Conservation (phyloP, 2,329 filamentous ascomycete species). For the Colletotrichum sp. region DNA sequence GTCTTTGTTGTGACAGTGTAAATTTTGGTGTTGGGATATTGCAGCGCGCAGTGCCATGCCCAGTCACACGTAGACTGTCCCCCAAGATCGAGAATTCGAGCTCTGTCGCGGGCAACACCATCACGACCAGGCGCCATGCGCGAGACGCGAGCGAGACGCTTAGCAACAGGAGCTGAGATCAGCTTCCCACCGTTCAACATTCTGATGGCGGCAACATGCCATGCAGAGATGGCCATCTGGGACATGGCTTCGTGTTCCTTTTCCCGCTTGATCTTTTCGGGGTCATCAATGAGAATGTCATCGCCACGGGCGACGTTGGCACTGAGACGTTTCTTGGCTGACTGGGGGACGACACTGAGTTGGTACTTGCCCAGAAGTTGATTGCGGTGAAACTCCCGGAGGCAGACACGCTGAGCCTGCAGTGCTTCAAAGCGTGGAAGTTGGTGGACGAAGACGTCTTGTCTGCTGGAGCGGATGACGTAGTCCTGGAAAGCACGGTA, state of each 20-base stretch:
- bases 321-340: conserved; percentile 73
- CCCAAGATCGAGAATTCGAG: conserved; percentile 83
- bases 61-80: conserved; percentile 88
- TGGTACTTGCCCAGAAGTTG: conserved; percentile 87
- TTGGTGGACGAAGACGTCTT: conserved; percentile 85
- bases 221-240: conserved; percentile 68
- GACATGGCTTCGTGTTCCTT: conserved; percentile 81
- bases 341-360: conserved; percentile 71
- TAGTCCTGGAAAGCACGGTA: conserved; percentile 86
- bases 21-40: conserved; percentile 84
- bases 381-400: conserved; percentile 75
- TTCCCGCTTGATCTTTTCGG: conserved; percentile 68
- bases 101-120: conserved; percentile 54
- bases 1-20: conserved; percentile 85
- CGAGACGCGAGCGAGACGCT: conserved; percentile 62
- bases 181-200: conserved; percentile 69
- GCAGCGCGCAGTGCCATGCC: conserved; percentile 91
- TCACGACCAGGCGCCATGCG: conserved; percentile 48
- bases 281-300: conserved; percentile 66
- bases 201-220: conserved; percentile 67
- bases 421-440: conserved; percentile 87
- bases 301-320: conserved; percentile 77
- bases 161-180: conserved; percentile 67
- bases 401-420: conserved; percentile 80
- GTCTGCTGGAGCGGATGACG: conserved; percentile 66